Percentiles rank a stretch among this genome's conserved stretches.
Evolutionary conservation across 148 eudicot genomes (phyloP).

Genomic region (Linanthus parryae): DNA sequence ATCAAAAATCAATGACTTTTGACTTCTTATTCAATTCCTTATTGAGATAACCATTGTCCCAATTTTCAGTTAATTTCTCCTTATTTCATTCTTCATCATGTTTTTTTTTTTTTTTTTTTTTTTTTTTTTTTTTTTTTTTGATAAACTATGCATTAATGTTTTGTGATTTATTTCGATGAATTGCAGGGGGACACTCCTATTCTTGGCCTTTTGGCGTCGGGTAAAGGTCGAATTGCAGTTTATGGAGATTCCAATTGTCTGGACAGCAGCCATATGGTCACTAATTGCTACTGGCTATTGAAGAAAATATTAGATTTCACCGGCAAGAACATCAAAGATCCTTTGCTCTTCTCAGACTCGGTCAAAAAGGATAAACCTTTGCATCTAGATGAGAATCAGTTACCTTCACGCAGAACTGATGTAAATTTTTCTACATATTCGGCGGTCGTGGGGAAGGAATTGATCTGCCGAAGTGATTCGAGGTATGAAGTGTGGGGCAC

Average conservation of each 20-base stretch:
- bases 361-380: constrained; percentile 47
- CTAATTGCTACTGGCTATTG: constrained; percentile 91
- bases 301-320: constrained; percentile 79
- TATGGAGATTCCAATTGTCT: constrained; percentile 96
- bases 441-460: constrained; percentile 69
- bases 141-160: not conserved
- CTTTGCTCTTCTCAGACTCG: constrained; percentile 69
- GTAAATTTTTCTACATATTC: constrained; percentile 87
- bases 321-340: constrained; percentile 56
- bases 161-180: not conserved
- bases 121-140: not conserved
- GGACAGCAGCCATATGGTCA: constrained; percentile 99
- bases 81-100: too few species aligned
- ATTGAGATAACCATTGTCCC: too few species aligned
- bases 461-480: constrained; percentile 78
- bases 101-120: too few species aligned
- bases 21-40: too few species aligned
- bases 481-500: constrained; percentile 87
- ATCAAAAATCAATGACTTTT: too few species aligned
- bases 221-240: constrained; percentile 81
- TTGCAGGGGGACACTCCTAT: constrained; percentile 66
- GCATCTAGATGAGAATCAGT: constrained; percentile 46
- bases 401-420: constrained; percentile 91
- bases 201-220: constrained; percentile 26
- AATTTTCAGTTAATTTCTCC: too few species aligned